Conservation (phyloP, 306 rosid genomes). For the Cucurbita moschata region DNA sequence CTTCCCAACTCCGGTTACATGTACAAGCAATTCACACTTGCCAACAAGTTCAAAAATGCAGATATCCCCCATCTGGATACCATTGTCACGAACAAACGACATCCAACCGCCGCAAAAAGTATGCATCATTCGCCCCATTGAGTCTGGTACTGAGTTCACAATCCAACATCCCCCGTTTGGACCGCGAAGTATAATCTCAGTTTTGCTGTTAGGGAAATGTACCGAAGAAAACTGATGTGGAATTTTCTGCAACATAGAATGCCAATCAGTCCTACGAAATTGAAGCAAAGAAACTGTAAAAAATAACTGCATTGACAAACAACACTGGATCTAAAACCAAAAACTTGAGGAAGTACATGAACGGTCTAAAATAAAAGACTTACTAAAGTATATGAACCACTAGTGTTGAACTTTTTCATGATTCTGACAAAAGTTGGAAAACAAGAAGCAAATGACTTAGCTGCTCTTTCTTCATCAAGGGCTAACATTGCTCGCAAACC, state of each 20-base stretch:
- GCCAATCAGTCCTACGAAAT: slow-evolving; percentile 6
- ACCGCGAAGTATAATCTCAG: slow-evolving; percentile 66
- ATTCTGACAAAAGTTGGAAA: slow-evolving; percentile 78
- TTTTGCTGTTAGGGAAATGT: slow-evolving; percentile 59
- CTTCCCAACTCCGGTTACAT: slow-evolving; percentile 52
- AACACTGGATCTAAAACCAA: neutral
- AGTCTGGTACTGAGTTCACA: slow-evolving; percentile 82
- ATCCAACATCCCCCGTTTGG: slow-evolving; percentile 63
- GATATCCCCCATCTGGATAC: slow-evolving; percentile 57
- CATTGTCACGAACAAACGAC: slow-evolving; percentile 84
- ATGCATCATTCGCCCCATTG: slow-evolving; percentile 61
- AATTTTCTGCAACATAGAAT: slow-evolving; percentile 48
- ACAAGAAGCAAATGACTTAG: slow-evolving; percentile 61
- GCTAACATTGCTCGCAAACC: slow-evolving; percentile 64
- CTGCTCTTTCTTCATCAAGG: slow-evolving; percentile 60
- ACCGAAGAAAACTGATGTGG: slow-evolving; percentile 71
- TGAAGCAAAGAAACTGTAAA: neutral
- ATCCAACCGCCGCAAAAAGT: slow-evolving; percentile 95
- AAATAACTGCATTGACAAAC: neutral
- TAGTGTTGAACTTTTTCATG: slow-evolving; percentile 80
- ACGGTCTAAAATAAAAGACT: slow-evolving; percentile 20
- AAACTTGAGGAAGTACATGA: neutral
- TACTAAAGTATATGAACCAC: slow-evolving; percentile 86
- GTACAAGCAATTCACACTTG: slow-evolving; percentile 52
- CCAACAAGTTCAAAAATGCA: slow-evolving; percentile 77